Conservation (phyloP, 345 rosid species). For the Arabidopsis suecica region DNA sequence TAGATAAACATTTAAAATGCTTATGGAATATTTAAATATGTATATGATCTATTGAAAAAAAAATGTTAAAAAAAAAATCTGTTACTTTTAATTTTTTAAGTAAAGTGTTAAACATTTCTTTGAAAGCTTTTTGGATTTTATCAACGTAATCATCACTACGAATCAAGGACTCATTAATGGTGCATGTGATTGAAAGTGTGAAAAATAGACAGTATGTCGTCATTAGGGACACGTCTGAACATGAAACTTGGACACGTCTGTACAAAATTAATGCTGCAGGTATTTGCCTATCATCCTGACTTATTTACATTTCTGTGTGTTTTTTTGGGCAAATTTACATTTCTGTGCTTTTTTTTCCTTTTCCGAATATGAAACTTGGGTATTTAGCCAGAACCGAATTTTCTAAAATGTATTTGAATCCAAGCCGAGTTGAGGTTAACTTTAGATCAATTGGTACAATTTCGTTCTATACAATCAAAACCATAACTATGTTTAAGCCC, state of each 20-base stretch:
- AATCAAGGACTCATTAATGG: not conserved
- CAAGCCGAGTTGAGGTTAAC: not conserved
- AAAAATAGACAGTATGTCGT: not conserved
- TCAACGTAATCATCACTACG: constrained; percentile 1
- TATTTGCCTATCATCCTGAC: not conserved
- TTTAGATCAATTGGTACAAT: not conserved
- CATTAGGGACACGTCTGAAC: not conserved
- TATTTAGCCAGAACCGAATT: not conserved
- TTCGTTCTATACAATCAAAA: not conserved
- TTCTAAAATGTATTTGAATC: not conserved
- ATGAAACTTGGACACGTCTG: too few relatives aligned
- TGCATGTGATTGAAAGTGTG: not conserved
- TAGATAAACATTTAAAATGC: too few relatives aligned
- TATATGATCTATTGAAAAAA: too few relatives aligned
- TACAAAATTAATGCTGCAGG: too few relatives aligned
- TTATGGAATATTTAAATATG: too few relatives aligned
- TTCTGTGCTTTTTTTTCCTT: too few relatives aligned
- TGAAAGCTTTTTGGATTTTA: not conserved
- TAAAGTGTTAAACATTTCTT: too few relatives aligned
- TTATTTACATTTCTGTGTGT: not conserved
- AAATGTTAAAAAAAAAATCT: too few relatives aligned
- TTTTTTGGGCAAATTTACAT: too few relatives aligned
- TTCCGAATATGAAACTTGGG: not conserved
- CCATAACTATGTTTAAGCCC: not conserved
- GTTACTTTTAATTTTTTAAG: too few relatives aligned